phyloP scores from a whole-genome alignment of 129 eudicot species.

The Ambrosia trifida region DNA sequence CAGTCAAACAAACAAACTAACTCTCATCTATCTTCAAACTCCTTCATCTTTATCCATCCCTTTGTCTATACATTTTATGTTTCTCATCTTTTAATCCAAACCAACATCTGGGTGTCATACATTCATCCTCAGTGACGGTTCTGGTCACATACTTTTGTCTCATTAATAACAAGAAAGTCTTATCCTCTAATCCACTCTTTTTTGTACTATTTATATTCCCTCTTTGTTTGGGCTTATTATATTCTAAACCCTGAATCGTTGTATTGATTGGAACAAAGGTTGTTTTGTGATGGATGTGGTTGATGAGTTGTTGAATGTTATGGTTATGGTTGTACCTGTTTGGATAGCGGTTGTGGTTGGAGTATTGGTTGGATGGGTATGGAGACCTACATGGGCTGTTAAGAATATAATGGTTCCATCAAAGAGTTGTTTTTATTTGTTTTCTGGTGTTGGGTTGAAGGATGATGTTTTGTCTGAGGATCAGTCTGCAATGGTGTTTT shows the following conservation, averaged over 20 bases:
- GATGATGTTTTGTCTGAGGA: slow-evolving; percentile 32
- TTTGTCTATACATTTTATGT: too few species aligned
- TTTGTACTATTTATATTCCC: slow-evolving; percentile 17
- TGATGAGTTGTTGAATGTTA: slow-evolving; percentile 45
- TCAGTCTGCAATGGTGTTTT: slow-evolving; percentile 28
- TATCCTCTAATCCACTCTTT: slow-evolving; percentile 26
- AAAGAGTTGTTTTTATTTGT: slow-evolving; percentile 28
- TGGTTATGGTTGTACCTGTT: slow-evolving; percentile 51
- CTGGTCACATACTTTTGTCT: slow-evolving; percentile 4
- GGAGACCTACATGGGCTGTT: slow-evolving; percentile 71
- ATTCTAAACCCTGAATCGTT: slow-evolving; percentile 19
- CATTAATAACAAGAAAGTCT: background rate
- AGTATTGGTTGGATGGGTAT: slow-evolving; percentile 80
- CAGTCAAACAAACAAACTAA: slow-evolving; percentile 20
- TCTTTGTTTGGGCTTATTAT: background rate
- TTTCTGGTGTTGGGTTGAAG: slow-evolving; percentile 28
- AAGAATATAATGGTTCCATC: slow-evolving; percentile 8
- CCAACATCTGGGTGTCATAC: background rate
- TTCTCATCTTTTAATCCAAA: slow-evolving; percentile 1
- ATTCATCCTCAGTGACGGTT: slow-evolving; percentile 6
- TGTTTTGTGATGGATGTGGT: slow-evolving; percentile 36
- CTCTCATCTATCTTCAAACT: too few species aligned
- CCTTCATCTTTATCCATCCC: background rate
- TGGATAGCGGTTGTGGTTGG: slow-evolving; percentile 73
- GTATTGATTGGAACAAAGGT: slow-evolving; percentile 40